These are phyloP conservation scores for Candida krabiensis DNA, from an alignment of 805 yeast genomes.

Conservation along the genomic window DNA sequence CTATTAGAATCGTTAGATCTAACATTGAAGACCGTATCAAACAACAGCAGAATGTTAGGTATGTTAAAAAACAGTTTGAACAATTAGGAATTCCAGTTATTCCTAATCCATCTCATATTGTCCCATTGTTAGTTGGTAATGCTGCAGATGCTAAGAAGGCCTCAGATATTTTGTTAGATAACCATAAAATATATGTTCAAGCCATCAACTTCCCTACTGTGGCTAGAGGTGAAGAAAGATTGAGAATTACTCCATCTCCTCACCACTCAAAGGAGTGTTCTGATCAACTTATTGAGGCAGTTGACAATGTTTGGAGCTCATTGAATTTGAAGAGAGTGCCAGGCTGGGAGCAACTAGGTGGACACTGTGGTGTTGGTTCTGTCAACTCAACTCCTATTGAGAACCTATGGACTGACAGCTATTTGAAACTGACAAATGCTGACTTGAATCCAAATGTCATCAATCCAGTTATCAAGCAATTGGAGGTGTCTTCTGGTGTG, in stretches of 20 bases:
- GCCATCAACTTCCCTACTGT: conserved; percentile 99
- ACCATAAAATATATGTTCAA: conserved; percentile 90
- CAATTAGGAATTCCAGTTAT: conserved; percentile 87
- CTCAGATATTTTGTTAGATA: conserved; percentile 81
- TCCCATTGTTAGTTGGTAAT: conserved; percentile 92
- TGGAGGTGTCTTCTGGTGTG: conserved; percentile 74
- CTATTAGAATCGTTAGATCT: conserved; percentile 80
- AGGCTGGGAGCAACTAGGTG: conserved; percentile 81
- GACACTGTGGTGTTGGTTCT: conserved; percentile 88
- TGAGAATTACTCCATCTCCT: conserved; percentile 98
- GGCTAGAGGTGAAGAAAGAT: conserved; percentile 91
- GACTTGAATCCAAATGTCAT: conserved; percentile 68
- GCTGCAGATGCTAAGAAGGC: conserved; percentile 91
- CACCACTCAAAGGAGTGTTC: conserved; percentile 82
- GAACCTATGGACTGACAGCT: conserved; percentile 88
- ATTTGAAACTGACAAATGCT: conserved; percentile 59
- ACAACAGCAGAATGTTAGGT: conserved; percentile 84
- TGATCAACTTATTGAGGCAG: conserved; percentile 72
- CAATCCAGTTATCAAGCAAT: conserved; percentile 60
- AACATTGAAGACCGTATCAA: conserved; percentile 74
- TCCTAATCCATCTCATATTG: conserved; percentile 97
- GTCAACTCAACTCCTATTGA: conserved; percentile 39
- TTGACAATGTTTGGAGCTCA: conserved; percentile 77
- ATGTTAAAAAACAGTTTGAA: conserved; percentile 72
- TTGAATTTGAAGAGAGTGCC: conserved; percentile 70